These are phyloP conservation scores for Boletus reticulatus DNA, from an alignment of 768 basidiomycete genomes.

Conservation along the genomic window DNA sequence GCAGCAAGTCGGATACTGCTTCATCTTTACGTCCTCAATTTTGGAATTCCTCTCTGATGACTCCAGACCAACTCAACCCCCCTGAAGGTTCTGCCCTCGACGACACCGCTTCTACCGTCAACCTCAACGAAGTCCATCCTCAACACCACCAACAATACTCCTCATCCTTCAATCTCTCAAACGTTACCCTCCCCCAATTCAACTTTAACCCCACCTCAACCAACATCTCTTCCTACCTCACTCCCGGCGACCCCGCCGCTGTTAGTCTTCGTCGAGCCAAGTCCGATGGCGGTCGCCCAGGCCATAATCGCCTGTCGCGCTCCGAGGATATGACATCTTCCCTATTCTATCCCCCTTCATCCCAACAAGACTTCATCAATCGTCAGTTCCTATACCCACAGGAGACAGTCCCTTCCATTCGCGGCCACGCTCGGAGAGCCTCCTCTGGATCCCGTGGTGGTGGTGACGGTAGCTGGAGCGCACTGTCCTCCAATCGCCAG, in stretches of 20 bases:
- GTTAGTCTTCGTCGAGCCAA: slow-evolving; percentile 47
- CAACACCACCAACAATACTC: slow-evolving; percentile 27
- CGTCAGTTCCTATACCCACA: slow-evolving; percentile 44
- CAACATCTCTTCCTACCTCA: slow-evolving; percentile 41
- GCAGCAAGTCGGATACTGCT: slow-evolving; percentile 62
- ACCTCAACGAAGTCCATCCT: slow-evolving; percentile 29
- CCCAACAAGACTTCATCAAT: slow-evolving; percentile 43
- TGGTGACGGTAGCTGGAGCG: slow-evolving; percentile 33
- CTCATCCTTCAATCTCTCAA: slow-evolving; percentile 28
- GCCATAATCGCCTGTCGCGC: slow-evolving; percentile 51
- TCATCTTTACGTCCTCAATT: slow-evolving; percentile 47
- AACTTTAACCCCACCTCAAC: slow-evolving; percentile 34
- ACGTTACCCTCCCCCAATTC: slow-evolving; percentile 29
- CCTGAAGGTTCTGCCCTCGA: slow-evolving; percentile 39
- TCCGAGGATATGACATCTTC: slow-evolving; percentile 57
- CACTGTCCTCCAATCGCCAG: slow-evolving; percentile 39
- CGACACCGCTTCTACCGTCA: slow-evolving; percentile 32
- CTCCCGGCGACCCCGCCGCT: slow-evolving; percentile 27
- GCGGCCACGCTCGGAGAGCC: slow-evolving; percentile 42
- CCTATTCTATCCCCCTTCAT: slow-evolving; percentile 31
- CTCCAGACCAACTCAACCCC: slow-evolving; percentile 34
- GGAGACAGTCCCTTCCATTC: slow-evolving; percentile 35
- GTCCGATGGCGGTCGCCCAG: slow-evolving; percentile 44
- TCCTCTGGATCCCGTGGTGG: slow-evolving; percentile 39
- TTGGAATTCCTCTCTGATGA: slow-evolving; percentile 46